phyloP scores from a whole-genome alignment of 139 green algal genomes.

The Choricystis sp. region DNA sequence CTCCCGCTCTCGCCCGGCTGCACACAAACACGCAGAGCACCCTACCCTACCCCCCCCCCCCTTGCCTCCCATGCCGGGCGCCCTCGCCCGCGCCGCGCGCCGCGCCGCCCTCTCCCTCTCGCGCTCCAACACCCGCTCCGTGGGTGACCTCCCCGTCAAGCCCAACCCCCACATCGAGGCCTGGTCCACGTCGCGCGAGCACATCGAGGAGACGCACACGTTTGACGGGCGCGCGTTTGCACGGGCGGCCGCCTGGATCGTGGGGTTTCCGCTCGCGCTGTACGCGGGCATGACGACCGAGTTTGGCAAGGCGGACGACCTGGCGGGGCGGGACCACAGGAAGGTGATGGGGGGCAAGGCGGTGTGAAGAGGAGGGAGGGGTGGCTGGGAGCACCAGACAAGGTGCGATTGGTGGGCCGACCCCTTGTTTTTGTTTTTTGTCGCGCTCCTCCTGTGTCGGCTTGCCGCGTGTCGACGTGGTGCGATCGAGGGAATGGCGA shows the following conservation, averaged over 20 bases:
- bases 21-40: too few relatives aligned
- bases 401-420: too few relatives aligned
- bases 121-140: background rate
- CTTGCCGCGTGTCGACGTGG: too few relatives aligned
- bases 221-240: conserved; percentile 7
- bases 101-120: background rate
- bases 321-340: background rate
- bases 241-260: background rate
- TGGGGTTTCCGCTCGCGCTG: background rate
- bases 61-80: background rate
- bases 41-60: too few relatives aligned
- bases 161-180: conserved; percentile 36
- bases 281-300: background rate
- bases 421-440: too few relatives aligned
- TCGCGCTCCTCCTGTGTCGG: too few relatives aligned
- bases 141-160: conserved; percentile 32
- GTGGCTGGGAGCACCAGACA: too few relatives aligned
- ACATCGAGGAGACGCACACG: conserved; percentile 24
- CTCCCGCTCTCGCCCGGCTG: too few relatives aligned
- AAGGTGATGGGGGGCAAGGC: background rate
- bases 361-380: too few relatives aligned
- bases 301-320: background rate
- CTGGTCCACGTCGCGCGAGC: conserved; percentile 23
- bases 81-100: too few relatives aligned
- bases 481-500: too few relatives aligned